phyloP scores from a whole-genome alignment of 2,329 filamentous ascomycete genomes.

The Arthrobotrys entomopaga region DNA sequence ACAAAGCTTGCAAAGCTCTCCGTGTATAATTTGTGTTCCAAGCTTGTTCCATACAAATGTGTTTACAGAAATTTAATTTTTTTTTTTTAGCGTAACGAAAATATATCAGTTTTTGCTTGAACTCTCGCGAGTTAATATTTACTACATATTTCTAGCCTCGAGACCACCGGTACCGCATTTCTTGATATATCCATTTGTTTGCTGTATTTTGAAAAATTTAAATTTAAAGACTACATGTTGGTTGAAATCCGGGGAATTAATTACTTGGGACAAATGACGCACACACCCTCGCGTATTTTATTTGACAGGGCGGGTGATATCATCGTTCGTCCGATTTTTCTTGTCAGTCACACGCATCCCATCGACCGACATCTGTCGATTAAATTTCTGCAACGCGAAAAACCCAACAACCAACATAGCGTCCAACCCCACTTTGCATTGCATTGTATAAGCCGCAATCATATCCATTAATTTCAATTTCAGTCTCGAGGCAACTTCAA shows the following conservation, averaged over 20 bases:
- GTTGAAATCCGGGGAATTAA: no score
- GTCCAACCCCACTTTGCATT: background rate
- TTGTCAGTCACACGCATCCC: slow-evolving; percentile 1
- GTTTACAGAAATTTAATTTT: background rate
- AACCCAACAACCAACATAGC: no score
- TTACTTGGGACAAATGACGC: no score
- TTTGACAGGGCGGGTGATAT: slow-evolving; percentile 2
- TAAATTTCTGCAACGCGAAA: background rate
- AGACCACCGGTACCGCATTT: no score
- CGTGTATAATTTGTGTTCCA: slow-evolving; percentile 10
- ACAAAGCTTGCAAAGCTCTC: background rate
- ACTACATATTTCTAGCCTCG: no score
- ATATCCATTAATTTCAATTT: no score
- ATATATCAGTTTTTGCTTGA: background rate
- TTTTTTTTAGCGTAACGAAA: background rate
- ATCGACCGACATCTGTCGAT: background rate
- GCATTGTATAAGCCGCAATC: no score
- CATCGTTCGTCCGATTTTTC: slow-evolving; percentile 4
- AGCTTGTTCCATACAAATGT: background rate
- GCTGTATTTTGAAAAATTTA: no score
- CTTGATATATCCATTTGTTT: no score
- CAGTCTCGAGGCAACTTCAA: no score
- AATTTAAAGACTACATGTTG: background rate
- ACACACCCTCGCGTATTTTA: no score
- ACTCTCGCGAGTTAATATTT: no score